phyloP scores from a whole-genome alignment of 192 early-diverging fungal species.

The Coemansia sp. region DNA sequence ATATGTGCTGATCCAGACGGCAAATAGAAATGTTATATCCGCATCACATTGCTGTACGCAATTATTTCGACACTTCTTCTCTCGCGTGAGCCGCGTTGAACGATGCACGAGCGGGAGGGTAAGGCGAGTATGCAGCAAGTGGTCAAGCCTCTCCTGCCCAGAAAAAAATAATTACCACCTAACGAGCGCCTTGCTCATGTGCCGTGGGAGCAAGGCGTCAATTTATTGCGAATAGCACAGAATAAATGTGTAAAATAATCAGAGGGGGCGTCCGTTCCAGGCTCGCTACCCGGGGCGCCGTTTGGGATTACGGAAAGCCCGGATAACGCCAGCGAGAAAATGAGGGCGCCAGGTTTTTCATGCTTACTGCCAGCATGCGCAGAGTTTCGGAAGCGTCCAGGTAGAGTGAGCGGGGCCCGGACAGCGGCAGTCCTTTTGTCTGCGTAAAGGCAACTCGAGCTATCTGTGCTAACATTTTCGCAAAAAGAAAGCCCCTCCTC shows the following conservation, averaged over 20 bases:
- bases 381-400: not conserved
- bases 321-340: not conserved
- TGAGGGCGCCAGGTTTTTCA: too few relatives aligned
- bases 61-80: not conserved
- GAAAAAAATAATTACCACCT: not conserved
- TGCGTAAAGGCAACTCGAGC: not conserved
- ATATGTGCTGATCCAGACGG: not conserved
- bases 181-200: constrained; percentile 7
- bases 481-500: not conserved
- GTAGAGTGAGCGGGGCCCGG: constrained; percentile 3
- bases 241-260: not conserved
- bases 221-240: constrained; percentile 2
- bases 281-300: not conserved
- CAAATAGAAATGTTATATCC: not conserved
- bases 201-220: constrained; percentile 13
- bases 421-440: not conserved
- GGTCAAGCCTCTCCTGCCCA: not conserved
- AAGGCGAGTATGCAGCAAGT: not conserved
- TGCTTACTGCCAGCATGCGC: not conserved
- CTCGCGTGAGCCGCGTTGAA: not conserved
- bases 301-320: not conserved
- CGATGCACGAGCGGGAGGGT: not conserved
- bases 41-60: too few relatives aligned
- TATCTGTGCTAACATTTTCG: not conserved
- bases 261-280: not conserved